Base-by-base conservation (phyloP, 1,139 yeast species). In the Saccharomyces hybrid region DNA sequence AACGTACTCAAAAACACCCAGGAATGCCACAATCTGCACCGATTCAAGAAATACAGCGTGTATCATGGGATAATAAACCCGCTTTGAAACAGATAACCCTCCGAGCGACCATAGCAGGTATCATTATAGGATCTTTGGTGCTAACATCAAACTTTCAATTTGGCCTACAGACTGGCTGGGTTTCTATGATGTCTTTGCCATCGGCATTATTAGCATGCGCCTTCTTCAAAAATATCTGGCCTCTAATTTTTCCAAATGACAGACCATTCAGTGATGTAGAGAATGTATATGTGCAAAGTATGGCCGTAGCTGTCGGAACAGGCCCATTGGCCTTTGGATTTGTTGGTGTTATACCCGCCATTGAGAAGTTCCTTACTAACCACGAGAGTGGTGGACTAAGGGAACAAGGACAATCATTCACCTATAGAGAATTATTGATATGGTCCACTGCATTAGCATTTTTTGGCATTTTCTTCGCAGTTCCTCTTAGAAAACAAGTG, bases 91-190 rank as follows among this genome's bases (percentile, higher is more conserved):
- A 88, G 66, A 80, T 86, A 2, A 88, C 96, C 0, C 60, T 82
- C 1, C 71, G 96, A 54, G 84, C 93, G 1, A 83, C 90, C 0
- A 46, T 83, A 0, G 87, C 84, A 0, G 97, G 97, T 0, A 70
- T 90, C 31, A 61, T 75, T 1, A 88, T 90, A 11, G 97, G 98
- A 0, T 80, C 96, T 0, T 72, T 91, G 31, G 91, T 91, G 29
- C 75, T 91, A 42, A 74, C 90, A 25, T 88, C 96, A 2, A 93
- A 93, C 69, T 93, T 93, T 73, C 98, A 91, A 67, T 93, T 93
- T 69, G 99, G 99, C 1, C 75, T 93, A 29, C 99, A 93, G 66
- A 91, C 97, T 0, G 99, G 99, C 1, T 93, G 99, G 99, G 97
- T 93, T 1, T 89, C 96, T 6, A 93, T 93, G 99, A 93, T 93